Conservation (phyloP, 306 rosid species). For the Vigna nakashimae region DNA sequence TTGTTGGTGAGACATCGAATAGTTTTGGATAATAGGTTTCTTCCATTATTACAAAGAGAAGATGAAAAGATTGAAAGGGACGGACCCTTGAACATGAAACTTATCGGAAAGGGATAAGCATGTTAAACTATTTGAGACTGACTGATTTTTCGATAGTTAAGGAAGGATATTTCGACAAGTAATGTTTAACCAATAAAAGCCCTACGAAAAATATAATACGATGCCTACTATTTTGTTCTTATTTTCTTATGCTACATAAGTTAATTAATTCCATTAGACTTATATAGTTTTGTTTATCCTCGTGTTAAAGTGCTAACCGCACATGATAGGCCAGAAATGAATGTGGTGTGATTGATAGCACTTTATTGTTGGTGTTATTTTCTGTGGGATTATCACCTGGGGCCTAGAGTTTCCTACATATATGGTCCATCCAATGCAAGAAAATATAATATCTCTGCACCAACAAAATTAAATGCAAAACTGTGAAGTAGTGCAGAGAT, state of each 20-base stretch:
- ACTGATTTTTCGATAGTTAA: background rate
- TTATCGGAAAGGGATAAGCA: background rate
- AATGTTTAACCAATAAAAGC: background rate
- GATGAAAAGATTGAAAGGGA: background rate
- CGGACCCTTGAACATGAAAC: background rate
- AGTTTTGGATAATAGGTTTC: too few species aligned
- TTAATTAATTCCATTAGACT: background rate
- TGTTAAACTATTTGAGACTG: too few species aligned
- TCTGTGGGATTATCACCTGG: background rate
- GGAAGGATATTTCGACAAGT: background rate
- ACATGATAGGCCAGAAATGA: background rate
- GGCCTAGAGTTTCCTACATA: background rate
- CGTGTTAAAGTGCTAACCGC: background rate
- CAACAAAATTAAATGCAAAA: constrained; percentile 28
- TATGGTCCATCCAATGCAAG: background rate
- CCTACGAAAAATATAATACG: too few species aligned
- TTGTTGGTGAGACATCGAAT: too few species aligned
- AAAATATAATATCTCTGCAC: background rate
- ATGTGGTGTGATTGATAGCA: background rate
- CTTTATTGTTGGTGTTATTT: background rate
- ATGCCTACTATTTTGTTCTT: too few species aligned
- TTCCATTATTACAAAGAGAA: too few species aligned
- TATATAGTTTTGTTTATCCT: background rate
- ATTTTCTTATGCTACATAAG: background rate
- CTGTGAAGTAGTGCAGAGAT: background rate